Base-by-base conservation (phyloP, 495 filamentous ascomycete species). In the Daldinia bambusicola region DNA sequence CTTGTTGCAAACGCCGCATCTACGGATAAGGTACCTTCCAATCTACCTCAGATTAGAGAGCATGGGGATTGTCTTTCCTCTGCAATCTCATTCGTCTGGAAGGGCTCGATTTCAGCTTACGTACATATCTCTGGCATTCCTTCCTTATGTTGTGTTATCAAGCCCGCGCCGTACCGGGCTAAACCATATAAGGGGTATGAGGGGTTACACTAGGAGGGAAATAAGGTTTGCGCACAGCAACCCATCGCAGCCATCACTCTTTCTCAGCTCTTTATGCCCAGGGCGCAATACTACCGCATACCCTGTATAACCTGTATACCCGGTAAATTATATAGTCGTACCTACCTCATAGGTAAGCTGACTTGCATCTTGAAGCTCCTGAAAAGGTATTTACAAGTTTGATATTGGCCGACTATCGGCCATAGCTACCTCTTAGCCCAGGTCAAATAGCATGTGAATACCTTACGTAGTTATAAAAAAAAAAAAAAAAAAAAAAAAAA, bases 1-100 rank as follows among this genome's bases (percentile, higher is more conserved):
- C 51, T 63, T 69, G 60, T 63, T 69, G 52, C 66, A 69, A 60
- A 55, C 52, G 53, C 58, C 60, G 66, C 50, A 34, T 48, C 40
- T 48, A 31, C 36, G n/a, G 22, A 26, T 26, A 37, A 9, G 31
- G 13, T 20, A 48, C 16, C 34, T 9, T 22, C 1, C 1, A 1
- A 26, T 26, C 26, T 26, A 26, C 26, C n/a, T n/a, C n/a, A n/a
- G n/a, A n/a, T n/a, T n/a, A n/a, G n/a, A n/a, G n/a, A n/a, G n/a
- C n/a, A n/a, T n/a, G n/a, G n/a, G n/a, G n/a, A n/a, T n/a, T n/a
- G 43, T 20, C 16, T 48, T 48, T 48, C 16, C 8, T 38, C 43
- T 34, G 32, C 32, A 4, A 34, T 7, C 32, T 34, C 16, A 18
- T 48, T 48, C 18, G 22, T 48, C 20, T 22, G 43, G 1, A 16